A percentile compares a stretch with the other conserved stretches of the same genome.
phyloP scores from a whole-genome alignment of 306 rosid species.

The peach (Prunus persica) region DNA sequence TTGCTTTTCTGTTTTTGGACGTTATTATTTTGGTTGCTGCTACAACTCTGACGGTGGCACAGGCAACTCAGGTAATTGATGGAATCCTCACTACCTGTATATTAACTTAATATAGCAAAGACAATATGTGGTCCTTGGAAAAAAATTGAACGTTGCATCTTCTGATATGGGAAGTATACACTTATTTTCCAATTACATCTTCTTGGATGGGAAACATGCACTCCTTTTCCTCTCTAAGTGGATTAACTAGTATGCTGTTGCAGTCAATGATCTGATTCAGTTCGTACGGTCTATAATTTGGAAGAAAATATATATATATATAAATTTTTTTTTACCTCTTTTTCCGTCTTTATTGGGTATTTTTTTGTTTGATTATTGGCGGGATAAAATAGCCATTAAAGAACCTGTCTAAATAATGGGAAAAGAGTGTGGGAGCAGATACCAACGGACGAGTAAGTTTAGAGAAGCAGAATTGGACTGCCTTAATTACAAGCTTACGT shows the following conservation, averaged over 20 bases:
- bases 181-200: not conserved
- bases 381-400: not conserved
- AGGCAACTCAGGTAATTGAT: slow-evolving; percentile 67
- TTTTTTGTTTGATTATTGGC: not conserved
- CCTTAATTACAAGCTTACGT: not conserved
- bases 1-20: slow-evolving; percentile 62
- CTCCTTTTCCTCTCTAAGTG: not conserved
- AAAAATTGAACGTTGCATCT: not conserved
- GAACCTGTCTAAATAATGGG: not conserved
- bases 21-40: slow-evolving; percentile 38
- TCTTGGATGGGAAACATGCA: no score
- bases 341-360: not conserved
- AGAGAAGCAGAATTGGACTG: not conserved
- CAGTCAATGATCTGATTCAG: not conserved
- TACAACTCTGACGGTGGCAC: slow-evolving; percentile 60
- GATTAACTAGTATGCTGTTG: not conserved
- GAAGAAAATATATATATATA: not conserved
- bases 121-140: not conserved
- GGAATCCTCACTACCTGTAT: not conserved
- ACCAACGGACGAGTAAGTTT: not conserved
- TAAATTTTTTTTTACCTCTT: not conserved
- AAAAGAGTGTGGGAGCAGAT: not conserved
- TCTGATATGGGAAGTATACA: not conserved
- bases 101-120: not conserved
- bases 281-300: not conserved